These are phyloP conservation scores for Botryosphaeria agaves DNA, from an alignment of 2,329 filamentous ascomycete species.

Conservation along the genomic window DNA sequence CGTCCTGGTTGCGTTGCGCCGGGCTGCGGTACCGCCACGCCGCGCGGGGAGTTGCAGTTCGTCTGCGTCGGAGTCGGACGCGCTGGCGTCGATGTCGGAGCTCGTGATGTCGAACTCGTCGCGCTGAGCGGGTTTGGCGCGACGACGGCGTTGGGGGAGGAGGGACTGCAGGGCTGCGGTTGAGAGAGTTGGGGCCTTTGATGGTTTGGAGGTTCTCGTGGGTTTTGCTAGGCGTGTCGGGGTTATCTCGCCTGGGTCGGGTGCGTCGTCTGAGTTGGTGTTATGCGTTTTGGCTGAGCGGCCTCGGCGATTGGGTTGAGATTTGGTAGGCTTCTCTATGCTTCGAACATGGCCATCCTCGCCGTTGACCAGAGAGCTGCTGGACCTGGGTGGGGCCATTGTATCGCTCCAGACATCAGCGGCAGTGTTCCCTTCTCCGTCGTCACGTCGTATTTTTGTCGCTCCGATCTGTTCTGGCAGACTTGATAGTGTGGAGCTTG, in stretches of 20 bases:
- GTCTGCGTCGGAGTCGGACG: conserved; percentile 21
- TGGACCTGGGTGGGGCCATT: conserved; percentile 25
- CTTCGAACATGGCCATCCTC: conserved; percentile 1
- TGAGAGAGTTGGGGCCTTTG: conserved; percentile 15
- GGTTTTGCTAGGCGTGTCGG: conserved; percentile 4
- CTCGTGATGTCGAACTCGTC: conserved; percentile 23
- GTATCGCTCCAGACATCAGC: conserved; percentile 20
- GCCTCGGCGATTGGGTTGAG: neutral
- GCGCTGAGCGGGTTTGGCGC: conserved; percentile 6
- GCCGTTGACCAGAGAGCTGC: conserved; percentile 13
- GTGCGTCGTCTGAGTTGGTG: conserved; percentile 5
- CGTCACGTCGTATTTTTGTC: neutral
- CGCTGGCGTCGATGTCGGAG: conserved; percentile 6
- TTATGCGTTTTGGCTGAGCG: conserved; percentile 1
- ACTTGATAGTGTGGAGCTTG: conserved; percentile 1
- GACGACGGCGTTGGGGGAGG: conserved; percentile 24
- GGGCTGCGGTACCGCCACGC: neutral
- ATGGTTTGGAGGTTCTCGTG: conserved; percentile 9
- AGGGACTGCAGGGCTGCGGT: conserved; percentile 27
- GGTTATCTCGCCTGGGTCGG: conserved; percentile 9
- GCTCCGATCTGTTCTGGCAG: neutral
- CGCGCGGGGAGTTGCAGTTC: conserved; percentile 13
- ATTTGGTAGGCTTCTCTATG: conserved; percentile 2
- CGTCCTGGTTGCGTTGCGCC: conserved; percentile 1
- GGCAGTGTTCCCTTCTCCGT: conserved; percentile 7